phyloP scores from a whole-genome alignment of 2,329 filamentous ascomycete species.

The Cytospora piceae region DNA sequence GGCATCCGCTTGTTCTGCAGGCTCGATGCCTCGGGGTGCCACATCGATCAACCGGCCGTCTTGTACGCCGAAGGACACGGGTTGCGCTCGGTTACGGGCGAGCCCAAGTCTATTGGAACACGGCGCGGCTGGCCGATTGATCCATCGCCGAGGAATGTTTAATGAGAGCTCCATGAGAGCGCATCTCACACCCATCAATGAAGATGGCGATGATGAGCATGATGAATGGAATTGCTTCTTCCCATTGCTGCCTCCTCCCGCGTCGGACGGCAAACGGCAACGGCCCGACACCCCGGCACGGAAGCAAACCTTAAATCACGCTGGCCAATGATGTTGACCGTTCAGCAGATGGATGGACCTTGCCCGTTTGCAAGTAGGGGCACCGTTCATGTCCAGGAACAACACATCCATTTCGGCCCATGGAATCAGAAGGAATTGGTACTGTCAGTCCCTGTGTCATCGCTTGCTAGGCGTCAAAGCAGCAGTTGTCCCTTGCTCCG shows the following conservation, averaged over 20 bases:
- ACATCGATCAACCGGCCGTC: background rate
- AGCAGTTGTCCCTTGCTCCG: background rate
- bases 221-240: background rate
- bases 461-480: background rate
- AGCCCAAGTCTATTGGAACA: background rate
- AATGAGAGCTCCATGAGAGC: background rate
- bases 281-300: constrained; percentile 17
- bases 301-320: constrained; percentile 3
- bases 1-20: background rate
- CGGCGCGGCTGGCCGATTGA: background rate
- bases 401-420: background rate
- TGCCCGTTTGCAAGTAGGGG: background rate
- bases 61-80: background rate
- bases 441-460: background rate
- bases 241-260: constrained; percentile 10
- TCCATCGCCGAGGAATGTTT: background rate
- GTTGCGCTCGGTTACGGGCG: background rate
- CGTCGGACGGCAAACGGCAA: background rate
- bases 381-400: too few species aligned
- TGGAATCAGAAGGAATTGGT: background rate
- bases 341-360: background rate
- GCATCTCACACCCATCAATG: background rate
- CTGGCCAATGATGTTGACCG: constrained; percentile 1
- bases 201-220: background rate
- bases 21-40: background rate